Percentiles rank a stretch among this genome's conserved stretches.
Evolutionary conservation across 225 moss, liverwort and hornwort species (phyloP).

Genomic region (Marchantia polymorpha): DNA sequence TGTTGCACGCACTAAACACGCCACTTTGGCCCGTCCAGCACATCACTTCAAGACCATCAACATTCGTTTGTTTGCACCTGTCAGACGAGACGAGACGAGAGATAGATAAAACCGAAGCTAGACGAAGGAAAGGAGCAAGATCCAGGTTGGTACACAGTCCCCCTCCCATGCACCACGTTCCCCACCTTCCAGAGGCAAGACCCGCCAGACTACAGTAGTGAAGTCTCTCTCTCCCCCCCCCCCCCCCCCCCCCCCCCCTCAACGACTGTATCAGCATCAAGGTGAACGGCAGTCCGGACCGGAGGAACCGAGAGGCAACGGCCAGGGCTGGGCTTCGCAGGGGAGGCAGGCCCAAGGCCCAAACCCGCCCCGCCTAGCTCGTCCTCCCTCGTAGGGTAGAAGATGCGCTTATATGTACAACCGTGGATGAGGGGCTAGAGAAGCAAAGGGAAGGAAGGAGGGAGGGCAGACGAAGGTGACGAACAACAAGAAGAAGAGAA

Average conservation of each 20-base stretch:
- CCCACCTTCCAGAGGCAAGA: too few relatives aligned
- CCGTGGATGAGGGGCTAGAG: slow-evolving; percentile 2
- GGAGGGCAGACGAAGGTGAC: neutral
- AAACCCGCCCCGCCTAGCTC: too few relatives aligned
- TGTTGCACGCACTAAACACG: neutral
- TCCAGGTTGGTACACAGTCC: neutral
- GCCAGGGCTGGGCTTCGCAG: neutral
- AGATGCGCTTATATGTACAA: slow-evolving; percentile 1
- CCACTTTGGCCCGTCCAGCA: neutral
- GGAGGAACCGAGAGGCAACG: neutral
- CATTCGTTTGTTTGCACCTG: neutral
- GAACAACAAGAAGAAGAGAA: neutral
- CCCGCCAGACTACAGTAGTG: neutral
- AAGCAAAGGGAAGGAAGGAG: neutral
- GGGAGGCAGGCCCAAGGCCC: neutral
- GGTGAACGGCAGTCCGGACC: neutral
- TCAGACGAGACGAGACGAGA: neutral
- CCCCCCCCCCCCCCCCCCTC: neutral
- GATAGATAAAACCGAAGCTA: neutral
- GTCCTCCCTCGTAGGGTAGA: neutral
- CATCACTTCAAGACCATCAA: neutral
- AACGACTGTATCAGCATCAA: neutral
- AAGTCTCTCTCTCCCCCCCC: neutral
- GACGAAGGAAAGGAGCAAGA: neutral
- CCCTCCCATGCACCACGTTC: neutral